Percentiles rank a stretch among this genome's conserved stretches.
phyloP scores from a whole-genome alignment of 2,329 filamentous ascomycete genomes.

The Beauveria caledonica region DNA sequence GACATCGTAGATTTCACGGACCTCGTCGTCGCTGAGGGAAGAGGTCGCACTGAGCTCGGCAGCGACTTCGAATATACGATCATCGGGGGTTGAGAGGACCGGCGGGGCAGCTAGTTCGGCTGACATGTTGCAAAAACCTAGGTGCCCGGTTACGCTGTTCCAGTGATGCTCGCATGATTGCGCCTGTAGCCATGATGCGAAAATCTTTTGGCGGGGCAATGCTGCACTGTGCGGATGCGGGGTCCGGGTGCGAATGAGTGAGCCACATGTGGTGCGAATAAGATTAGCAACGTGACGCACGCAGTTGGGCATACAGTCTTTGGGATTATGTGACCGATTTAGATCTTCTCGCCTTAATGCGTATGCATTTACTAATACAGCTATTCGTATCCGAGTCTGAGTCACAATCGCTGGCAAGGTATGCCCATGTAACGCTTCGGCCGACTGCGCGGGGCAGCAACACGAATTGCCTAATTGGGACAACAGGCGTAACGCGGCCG shows the following conservation, averaged over 20 bases:
- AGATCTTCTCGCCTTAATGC: too few relatives aligned
- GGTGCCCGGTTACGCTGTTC: neutral
- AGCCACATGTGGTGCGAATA: neutral
- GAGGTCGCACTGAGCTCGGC: slow-evolving; percentile 25
- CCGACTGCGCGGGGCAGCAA: neutral
- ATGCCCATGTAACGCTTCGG: neutral
- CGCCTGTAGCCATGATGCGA: neutral
- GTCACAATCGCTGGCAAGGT: neutral
- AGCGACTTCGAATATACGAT: slow-evolving; percentile 47
- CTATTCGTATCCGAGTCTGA: neutral
- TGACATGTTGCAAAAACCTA: slow-evolving; percentile 30
- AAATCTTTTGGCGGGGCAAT: slow-evolving; percentile 13
- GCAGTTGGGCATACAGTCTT: neutral
- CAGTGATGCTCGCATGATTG: neutral
- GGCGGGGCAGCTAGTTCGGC: slow-evolving; percentile 44
- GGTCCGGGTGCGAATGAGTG: neutral
- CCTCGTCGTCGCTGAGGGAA: slow-evolving; percentile 53
- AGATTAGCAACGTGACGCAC: neutral
- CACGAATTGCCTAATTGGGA: slow-evolving; percentile 8
- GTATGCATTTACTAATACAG: neutral
- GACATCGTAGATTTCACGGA: slow-evolving; percentile 77
- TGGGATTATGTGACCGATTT: neutral
- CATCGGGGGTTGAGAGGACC: slow-evolving; percentile 56
- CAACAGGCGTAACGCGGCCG: neutral
- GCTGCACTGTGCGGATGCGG: slow-evolving; percentile 6